Evolutionary conservation across 2,329 filamentous ascomycete genomes (phyloP).

Genomic region (Paracamarosporium sp.): DNA sequence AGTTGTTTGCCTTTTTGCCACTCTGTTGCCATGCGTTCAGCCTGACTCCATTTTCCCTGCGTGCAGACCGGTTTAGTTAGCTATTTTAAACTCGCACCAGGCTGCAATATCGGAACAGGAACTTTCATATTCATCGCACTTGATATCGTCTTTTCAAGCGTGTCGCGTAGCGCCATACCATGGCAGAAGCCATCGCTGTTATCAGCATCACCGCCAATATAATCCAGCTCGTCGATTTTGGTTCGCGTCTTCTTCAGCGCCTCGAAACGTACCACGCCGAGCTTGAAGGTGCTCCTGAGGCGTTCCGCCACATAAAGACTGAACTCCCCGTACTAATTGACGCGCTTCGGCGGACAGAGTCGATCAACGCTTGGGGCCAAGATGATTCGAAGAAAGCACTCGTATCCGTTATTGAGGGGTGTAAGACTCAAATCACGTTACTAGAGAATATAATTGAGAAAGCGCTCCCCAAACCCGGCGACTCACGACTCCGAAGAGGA

Average conservation of each 20-base stretch:
- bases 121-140: too few relatives aligned
- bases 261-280: slow-evolving; percentile 11
- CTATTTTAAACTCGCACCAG: too few relatives aligned
- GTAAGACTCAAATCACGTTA: slow-evolving; percentile 9
- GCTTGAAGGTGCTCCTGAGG: slow-evolving; percentile 10
- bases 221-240: slow-evolving; percentile 10
- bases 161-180: slow-evolving; percentile 1
- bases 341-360: slow-evolving; percentile 11
- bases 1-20: background rate
- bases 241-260: slow-evolving; percentile 9
- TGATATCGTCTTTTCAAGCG: too few relatives aligned
- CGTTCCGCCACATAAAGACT: slow-evolving; percentile 28
- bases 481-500: slow-evolving; percentile 9
- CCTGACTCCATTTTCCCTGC: too few relatives aligned
- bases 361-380: slow-evolving; percentile 3
- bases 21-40: too few relatives aligned
- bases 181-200: slow-evolving; percentile 15
- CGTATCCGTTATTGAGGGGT: slow-evolving; percentile 13
- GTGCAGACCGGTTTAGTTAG: too few relatives aligned
- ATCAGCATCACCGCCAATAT: slow-evolving; percentile 13
- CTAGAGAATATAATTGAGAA: slow-evolving; percentile 15
- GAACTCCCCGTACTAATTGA: slow-evolving; percentile 18
- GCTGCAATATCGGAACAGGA: too few relatives aligned
- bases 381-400: slow-evolving; percentile 10
- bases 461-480: slow-evolving; percentile 7